A percentile compares a stretch with the other conserved stretches of the same genome.
Evolutionary conservation across 345 rosid genomes (phyloP).

Genomic region (Eucalyptus tenuipes): DNA sequence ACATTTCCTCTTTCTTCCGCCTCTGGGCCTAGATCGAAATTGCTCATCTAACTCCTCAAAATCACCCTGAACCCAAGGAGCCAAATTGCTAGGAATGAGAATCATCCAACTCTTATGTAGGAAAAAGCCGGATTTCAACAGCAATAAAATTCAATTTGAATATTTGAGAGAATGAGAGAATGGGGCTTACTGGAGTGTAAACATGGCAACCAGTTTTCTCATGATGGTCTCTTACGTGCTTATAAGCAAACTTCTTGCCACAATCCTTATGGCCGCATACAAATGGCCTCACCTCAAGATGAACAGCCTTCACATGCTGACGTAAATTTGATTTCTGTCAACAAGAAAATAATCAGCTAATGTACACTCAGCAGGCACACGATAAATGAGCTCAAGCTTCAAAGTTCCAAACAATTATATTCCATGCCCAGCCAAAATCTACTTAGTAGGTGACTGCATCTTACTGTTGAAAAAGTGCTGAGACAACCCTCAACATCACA

Average conservation of each 20-base stretch:
- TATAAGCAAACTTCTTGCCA: conserved; percentile 64
- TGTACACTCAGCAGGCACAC: not conserved
- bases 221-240: conserved; percentile 78
- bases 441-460: conserved; percentile 10
- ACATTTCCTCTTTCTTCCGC: conserved; percentile 62
- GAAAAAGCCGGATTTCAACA: not conserved
- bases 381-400: conserved; percentile 15
- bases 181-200: conserved; percentile 42
- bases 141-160: not conserved
- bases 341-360: conserved; percentile 1
- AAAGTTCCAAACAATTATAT: not conserved
- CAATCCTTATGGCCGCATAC: conserved; percentile 56
- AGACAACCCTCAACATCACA: conserved; percentile 56
- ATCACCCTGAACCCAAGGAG: conserved; percentile 48
- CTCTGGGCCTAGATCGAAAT: conserved; percentile 64
- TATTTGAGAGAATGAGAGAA: not conserved
- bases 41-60: conserved; percentile 53
- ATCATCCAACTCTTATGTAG: not conserved
- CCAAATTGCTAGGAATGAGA: not conserved
- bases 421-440: not conserved
- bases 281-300: conserved; percentile 42
- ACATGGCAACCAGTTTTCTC: conserved; percentile 48
- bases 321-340: conserved; percentile 63
- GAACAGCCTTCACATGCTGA: conserved; percentile 61
- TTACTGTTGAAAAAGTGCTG: conserved; percentile 57